Evolutionary conservation across 2,329 filamentous ascomycete genomes (phyloP), one percentile per base, ranked within the genome.

Genomic region (Fusarium heterosporum): DNA sequence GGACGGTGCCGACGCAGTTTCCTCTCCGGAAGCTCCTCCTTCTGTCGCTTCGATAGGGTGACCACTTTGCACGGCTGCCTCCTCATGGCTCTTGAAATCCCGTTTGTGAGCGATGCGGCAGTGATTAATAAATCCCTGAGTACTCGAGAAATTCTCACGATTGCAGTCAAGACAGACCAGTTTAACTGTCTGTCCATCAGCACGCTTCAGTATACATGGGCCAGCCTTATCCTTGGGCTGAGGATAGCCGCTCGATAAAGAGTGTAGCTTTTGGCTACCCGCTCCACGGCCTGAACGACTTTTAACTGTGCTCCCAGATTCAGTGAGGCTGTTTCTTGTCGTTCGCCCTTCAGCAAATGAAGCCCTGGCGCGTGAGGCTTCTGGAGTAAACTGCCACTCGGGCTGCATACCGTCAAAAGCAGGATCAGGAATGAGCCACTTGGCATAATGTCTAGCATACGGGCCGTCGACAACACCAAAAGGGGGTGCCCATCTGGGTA

Each of bases 51-150:
- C 92, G 59, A 97, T 88, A 13, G 91, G 88, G 69, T 94, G 90
- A 51, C 96, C 96, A 71, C 93, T 96, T 61, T 92, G 91, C 55
- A 94, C 85, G 32, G 95, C 96, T 64, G 96, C 96, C 74, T 94
- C 93, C 77, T 98, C 95, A 74, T 99, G 96, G 72, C 93, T 97
- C 80, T 97, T 95, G 83, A 94, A 98, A 67, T 96, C 93, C 60
- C 93, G 87, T 76, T 91, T 92, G 80, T 99, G 96, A 26, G 94
- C 93, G 72, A 99, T 98, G 57, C 96, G 93, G 77, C 95, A 98
- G 76, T 99, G 96, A 75, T 99, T 99, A 81, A 99, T 96, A 80
- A 98, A 98, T n/a, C 96, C 96, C 78, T 98, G 96, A 0, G 94
- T 96, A 80, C 94, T 98, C 55, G 91, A 94, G 75, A 98, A 98